Evolutionary conservation across 2,329 filamentous ascomycete genomes (phyloP).

Genomic region (Neofusicoccum sp.): DNA sequence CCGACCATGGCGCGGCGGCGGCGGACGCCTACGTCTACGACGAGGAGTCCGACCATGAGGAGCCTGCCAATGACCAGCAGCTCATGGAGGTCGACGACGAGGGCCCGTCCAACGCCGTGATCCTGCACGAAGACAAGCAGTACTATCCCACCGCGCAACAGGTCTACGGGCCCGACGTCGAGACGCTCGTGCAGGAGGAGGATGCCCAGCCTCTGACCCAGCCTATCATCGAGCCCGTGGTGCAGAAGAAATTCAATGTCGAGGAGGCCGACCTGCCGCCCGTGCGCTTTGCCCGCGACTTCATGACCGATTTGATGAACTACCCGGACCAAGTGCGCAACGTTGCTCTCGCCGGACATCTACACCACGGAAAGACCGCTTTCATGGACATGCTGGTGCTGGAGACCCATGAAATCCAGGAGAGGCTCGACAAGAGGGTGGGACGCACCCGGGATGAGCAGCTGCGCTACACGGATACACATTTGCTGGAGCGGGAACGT

Average conservation of each 20-base stretch:
- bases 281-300: constrained; percentile 82
- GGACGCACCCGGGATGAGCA: constrained; percentile 85
- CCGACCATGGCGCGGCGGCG: constrained; percentile 70
- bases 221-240: constrained; percentile 89
- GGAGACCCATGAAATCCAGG: constrained; percentile 86
- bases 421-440: constrained; percentile 74
- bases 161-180: constrained; percentile 90
- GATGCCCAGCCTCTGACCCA: constrained; percentile 90
- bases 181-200: constrained; percentile 94
- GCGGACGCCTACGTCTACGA: constrained; percentile 80
- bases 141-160: constrained; percentile 99
- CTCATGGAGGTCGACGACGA: constrained; percentile 93
- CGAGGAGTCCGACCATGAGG: constrained; percentile 58
- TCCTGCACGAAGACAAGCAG: constrained; percentile 98
- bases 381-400: constrained; percentile 98
- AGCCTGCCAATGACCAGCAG: constrained; percentile 65
- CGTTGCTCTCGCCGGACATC: constrained; percentile 83
- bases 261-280: constrained; percentile 88
- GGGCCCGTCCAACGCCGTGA: constrained; percentile 91
- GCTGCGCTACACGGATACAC: constrained; percentile 90
- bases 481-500: constrained; percentile 82
- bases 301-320: constrained; percentile 95
- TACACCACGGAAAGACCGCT: constrained; percentile 97
- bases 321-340: constrained; percentile 94
- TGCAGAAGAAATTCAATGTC: constrained; percentile 93